Conservation (phyloP, 805 yeast species). For the Lipomyces chichibuensis region DNA sequence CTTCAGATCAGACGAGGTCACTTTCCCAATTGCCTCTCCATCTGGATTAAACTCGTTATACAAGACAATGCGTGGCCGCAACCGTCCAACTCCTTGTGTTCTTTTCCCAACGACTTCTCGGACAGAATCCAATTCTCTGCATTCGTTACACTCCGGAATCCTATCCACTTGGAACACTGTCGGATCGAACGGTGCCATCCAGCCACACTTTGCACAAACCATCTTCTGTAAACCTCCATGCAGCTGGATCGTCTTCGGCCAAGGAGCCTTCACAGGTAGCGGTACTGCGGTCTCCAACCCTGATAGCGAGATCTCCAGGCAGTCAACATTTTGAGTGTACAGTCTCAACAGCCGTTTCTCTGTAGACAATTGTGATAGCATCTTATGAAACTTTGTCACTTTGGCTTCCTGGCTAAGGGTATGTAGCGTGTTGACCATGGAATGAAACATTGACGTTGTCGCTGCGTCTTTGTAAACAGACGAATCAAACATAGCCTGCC, state of each 20-base stretch:
- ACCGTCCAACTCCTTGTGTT: constrained; percentile 61
- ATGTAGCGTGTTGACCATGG: constrained; percentile 68
- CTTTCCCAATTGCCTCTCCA: constrained; percentile 80
- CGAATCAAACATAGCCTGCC: constrained; percentile 79
- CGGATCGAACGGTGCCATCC: constrained; percentile 58
- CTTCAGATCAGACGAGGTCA: constrained; percentile 66
- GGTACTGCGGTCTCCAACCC: constrained; percentile 56
- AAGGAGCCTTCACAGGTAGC: constrained; percentile 49
- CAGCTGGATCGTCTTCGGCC: constrained; percentile 70
- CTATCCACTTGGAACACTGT: constrained; percentile 50
- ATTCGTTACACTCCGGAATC: constrained; percentile 65
- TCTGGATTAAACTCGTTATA: constrained; percentile 84
- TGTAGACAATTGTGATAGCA: constrained; percentile 61
- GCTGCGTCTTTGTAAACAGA: constrained; percentile 68
- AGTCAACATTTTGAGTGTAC: constrained; percentile 88
- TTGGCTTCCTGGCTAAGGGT: constrained; percentile 55
- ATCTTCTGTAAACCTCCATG: constrained; percentile 80
- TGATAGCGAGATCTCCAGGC: constrained; percentile 65
- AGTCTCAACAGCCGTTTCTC: constrained; percentile 69
- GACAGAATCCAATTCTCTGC: constrained; percentile 60
- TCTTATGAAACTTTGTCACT: constrained; percentile 76
- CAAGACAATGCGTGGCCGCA: constrained; percentile 67
- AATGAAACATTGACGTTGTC: constrained; percentile 67
- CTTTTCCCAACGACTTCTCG: constrained; percentile 66
- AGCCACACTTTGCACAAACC: constrained; percentile 76